Percentiles rank a stretch among this genome's conserved stretches.
Evolutionary conservation across 768 basidiomycete species (phyloP).

Genomic region (Arthromyces matolae): DNA sequence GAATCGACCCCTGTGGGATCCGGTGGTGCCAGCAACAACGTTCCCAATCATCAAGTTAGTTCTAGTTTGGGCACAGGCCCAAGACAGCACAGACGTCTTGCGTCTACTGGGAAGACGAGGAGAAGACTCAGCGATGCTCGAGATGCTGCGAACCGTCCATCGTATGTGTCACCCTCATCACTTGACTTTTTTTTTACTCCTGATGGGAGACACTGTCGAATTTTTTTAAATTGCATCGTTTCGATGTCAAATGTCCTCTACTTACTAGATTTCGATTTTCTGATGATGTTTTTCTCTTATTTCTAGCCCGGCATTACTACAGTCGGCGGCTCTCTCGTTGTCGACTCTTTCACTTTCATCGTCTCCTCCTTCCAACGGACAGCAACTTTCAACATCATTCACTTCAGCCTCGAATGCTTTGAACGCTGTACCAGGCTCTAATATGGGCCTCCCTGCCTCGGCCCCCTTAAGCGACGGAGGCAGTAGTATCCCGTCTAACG

Average conservation of each 20-base stretch:
- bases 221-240: constrained; percentile 2
- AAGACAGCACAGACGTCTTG: constrained; percentile 64
- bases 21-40: constrained; percentile 11
- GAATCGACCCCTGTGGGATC: constrained; percentile 11
- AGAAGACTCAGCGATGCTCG: constrained; percentile 75
- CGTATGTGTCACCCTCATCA: constrained; percentile 46
- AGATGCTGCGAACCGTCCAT: constrained; percentile 70
- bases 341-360: constrained; percentile 43
- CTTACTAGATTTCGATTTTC: too few species aligned
- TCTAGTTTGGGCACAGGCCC: constrained; percentile 26
- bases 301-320: constrained; percentile 29
- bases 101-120: constrained; percentile 66
- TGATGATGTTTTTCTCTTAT: constrained; percentile 3
- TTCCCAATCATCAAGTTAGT: constrained; percentile 20
- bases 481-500: constrained; percentile 15
- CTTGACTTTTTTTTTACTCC: constrained; percentile 10
- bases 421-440: constrained; percentile 17
- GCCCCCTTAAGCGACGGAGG: constrained; percentile 24
- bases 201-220: too few species aligned
- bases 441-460: constrained; percentile 18
- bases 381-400: constrained; percentile 22
- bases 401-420: constrained; percentile 22
- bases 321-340: constrained; percentile 38
- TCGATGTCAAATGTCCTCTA: constrained; percentile 2
- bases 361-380: constrained; percentile 30